phyloP scores from a whole-genome alignment of 108 stramenopile genomes.

The Nitzschia sp. region DNA sequence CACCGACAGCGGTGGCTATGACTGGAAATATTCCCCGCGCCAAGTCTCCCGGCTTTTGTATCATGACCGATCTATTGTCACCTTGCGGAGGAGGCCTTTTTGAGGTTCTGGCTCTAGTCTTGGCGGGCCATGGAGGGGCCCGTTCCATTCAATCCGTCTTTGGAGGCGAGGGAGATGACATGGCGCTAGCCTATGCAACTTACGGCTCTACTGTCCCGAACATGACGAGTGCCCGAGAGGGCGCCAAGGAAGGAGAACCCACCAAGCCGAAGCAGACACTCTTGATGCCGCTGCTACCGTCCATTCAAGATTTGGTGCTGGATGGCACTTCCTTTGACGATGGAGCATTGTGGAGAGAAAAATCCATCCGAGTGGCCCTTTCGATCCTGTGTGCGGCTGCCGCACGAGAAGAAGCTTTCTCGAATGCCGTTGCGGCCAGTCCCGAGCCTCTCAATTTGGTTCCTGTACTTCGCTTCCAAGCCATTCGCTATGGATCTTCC shows the following conservation, averaged over 20 bases:
- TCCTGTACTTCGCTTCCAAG: slow-evolving; percentile 38
- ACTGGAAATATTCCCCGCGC: slow-evolving; percentile 24
- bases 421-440: slow-evolving; percentile 29
- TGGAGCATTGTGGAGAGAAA: slow-evolving; percentile 62
- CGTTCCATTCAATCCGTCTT: slow-evolving; percentile 35
- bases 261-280: slow-evolving; percentile 48
- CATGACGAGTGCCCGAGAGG: slow-evolving; percentile 40
- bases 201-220: slow-evolving; percentile 67
- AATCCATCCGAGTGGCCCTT: slow-evolving; percentile 46
- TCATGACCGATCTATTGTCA: slow-evolving; percentile 45
- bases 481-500: slow-evolving; percentile 16
- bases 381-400: slow-evolving; percentile 72
- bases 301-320: slow-evolving; percentile 32
- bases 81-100: slow-evolving; percentile 48
- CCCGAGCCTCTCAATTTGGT: slow-evolving; percentile 29
- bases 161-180: slow-evolving; percentile 37
- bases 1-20: not conserved
- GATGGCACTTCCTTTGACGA: slow-evolving; percentile 31
- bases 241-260: slow-evolving; percentile 36
- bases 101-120: slow-evolving; percentile 39
- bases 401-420: slow-evolving; percentile 61
- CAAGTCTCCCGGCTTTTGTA: slow-evolving; percentile 44
- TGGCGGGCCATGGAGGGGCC: slow-evolving; percentile 43
- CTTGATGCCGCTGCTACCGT: slow-evolving; percentile 34
- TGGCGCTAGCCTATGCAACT: slow-evolving; percentile 55